Base-by-base conservation (phyloP, 2,329 filamentous ascomycete species). In the Seiridium unicorne region DNA sequence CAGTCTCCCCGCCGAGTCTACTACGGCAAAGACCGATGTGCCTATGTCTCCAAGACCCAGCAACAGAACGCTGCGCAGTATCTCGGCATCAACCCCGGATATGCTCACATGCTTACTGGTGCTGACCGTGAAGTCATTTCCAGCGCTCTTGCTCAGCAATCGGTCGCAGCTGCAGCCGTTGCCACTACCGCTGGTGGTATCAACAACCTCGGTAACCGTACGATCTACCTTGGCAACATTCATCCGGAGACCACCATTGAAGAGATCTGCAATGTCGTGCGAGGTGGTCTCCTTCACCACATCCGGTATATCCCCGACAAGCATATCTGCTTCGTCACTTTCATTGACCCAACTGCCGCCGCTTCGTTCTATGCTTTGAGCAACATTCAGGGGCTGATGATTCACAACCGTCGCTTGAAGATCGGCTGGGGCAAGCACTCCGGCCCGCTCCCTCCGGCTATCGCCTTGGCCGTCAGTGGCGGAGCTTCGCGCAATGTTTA, bases 341-440 rank as follows among this genome's bases (percentile, higher is more conserved):
- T 99, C 78, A 98, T 99, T 75, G 95, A 99, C 72, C 95, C 95
- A 7, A 99, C 95, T 32, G 96, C 95, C 3, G 95, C 95, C 32
- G 95, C 95, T 46, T 97, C 94, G 1, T 99, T 99, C 81, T 99
- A 97, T 70, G 95, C 95, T 47, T 81, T 99, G 62, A 97, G 93
- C 84, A 98, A 98, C 77, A 82, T 99, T 35, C 95, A 99, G 74
- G 95, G 95, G 32, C 81, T 99, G 65, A 99, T 99, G 95, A 99
- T 99, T 69, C 95, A 99, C 80, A 99, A 99, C 79, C 88, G 95
- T 64, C 89, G 95, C 57, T 82, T 99, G 67, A 99, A 99, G 85
- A 97, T 99, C 74, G 95, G 95, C 66, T 99, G 95, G 95, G 95
- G 95, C 65, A 99, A 99, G 83, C 95, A 99, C 77, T 99, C 95